phyloP scores from a whole-genome alignment of 129 eudicot genomes.

The Centrapalus pauciflorus region DNA sequence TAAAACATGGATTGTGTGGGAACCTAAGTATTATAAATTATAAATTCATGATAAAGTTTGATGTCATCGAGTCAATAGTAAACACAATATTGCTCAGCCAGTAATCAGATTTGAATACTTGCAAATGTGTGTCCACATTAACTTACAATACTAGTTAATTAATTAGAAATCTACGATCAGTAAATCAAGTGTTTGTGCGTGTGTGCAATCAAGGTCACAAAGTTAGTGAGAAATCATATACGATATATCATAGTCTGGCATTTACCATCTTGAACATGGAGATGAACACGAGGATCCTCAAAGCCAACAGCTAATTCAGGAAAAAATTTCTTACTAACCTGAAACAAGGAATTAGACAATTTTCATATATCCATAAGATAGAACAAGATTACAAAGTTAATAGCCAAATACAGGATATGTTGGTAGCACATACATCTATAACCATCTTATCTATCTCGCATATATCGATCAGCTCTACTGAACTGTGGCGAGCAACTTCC shows the following conservation, averaged over 20 bases:
- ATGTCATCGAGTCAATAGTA: too few relatives aligned
- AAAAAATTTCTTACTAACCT: conserved; percentile 87
- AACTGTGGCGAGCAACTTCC: conserved; percentile 84
- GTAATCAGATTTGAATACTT: too few relatives aligned
- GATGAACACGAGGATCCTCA: conserved; percentile 91
- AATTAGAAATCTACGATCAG: neutral
- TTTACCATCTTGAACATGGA: conserved; percentile 94
- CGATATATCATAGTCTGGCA: too few relatives aligned
- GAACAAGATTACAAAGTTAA: neutral
- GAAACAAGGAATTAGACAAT: conserved; percentile 8
- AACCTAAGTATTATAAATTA: too few relatives aligned
- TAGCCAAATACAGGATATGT: neutral
- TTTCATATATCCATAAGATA: neutral
- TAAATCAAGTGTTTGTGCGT: neutral
- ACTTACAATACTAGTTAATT: too few relatives aligned
- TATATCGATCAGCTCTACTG: conserved; percentile 80
- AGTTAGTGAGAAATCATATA: neutral
- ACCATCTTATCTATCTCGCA: conserved; percentile 98
- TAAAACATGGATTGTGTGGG: neutral
- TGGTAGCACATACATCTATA: conserved; percentile 73
- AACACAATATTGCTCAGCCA: too few relatives aligned
- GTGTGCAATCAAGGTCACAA: neutral
- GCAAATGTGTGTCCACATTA: too few relatives aligned
- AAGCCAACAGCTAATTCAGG: conserved; percentile 85
- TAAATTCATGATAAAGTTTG: too few relatives aligned